Conservation (phyloP, 768 basidiomycete species). For the Podaxis carcinomalis region DNA sequence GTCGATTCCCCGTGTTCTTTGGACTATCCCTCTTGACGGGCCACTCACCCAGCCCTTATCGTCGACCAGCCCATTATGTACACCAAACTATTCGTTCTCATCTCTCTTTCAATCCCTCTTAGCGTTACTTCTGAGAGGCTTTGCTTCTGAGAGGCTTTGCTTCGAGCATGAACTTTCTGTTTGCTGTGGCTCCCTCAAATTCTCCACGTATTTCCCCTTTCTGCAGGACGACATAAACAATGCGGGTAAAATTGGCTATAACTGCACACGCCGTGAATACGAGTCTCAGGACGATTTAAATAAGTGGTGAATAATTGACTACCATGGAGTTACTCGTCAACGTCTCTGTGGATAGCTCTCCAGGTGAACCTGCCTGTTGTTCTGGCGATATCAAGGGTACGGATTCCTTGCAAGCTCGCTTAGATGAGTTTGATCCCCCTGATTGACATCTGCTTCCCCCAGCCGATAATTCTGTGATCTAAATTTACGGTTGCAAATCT, state of each 20-base stretch:
- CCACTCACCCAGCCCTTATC: background rate
- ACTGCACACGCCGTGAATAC: background rate
- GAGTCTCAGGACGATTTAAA: background rate
- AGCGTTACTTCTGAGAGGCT: background rate
- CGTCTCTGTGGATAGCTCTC: background rate
- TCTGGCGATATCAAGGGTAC: background rate
- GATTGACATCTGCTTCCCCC: background rate
- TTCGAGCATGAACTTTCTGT: background rate
- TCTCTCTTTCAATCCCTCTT: background rate
- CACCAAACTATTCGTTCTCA: background rate
- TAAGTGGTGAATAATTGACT: background rate
- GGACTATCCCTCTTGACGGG: background rate
- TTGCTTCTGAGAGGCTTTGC: background rate
- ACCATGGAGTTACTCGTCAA: background rate
- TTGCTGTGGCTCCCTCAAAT: background rate
- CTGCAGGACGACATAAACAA: background rate
- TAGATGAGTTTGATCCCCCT: background rate
- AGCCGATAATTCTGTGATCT: background rate
- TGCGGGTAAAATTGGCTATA: background rate
- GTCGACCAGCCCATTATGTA: background rate
- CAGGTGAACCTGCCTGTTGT: background rate
- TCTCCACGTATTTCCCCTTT: background rate
- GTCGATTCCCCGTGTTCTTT: background rate
- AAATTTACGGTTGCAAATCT: background rate
- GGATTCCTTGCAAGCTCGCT: background rate